Evolutionary conservation across 2,329 filamentous ascomycete species (phyloP).

Genomic region (Penicillium griseofulvum): DNA sequence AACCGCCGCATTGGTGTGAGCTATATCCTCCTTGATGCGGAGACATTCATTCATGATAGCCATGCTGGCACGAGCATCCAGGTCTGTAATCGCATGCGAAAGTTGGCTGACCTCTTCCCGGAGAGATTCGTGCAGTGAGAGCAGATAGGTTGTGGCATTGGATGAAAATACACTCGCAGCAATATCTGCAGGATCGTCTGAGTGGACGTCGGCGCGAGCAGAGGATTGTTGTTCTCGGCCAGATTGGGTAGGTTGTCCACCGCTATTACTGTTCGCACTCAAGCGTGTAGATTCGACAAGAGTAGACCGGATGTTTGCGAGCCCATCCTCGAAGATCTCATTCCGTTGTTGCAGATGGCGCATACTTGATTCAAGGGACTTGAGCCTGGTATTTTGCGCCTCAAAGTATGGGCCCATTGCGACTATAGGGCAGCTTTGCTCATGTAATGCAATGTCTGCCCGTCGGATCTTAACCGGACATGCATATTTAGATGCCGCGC

Average conservation of each 20-base stretch:
- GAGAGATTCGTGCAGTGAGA: slow-evolving; percentile 60
- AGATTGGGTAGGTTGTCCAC: slow-evolving; percentile 11
- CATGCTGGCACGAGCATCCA: slow-evolving; percentile 62
- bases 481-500: slow-evolving; percentile 44
- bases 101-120: slow-evolving; percentile 59
- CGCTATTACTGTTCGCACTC: not conserved
- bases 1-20: slow-evolving; percentile 60
- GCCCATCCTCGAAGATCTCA: slow-evolving; percentile 47
- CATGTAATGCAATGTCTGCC: slow-evolving; percentile 43
- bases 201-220: slow-evolving; percentile 3
- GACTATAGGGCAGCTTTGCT: slow-evolving; percentile 52
- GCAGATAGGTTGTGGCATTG: slow-evolving; percentile 55
- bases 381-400: slow-evolving; percentile 43
- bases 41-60: slow-evolving; percentile 62
- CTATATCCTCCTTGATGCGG: slow-evolving; percentile 60
- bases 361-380: slow-evolving; percentile 46
- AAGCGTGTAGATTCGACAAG: slow-evolving; percentile 33
- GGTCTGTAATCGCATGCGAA: slow-evolving; percentile 54
- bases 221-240: slow-evolving; percentile 13
- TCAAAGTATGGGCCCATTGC: slow-evolving; percentile 47
- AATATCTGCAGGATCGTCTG: slow-evolving; percentile 17
- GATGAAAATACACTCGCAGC: slow-evolving; percentile 33
- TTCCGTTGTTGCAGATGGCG: slow-evolving; percentile 47
- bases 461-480: slow-evolving; percentile 41
- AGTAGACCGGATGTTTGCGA: slow-evolving; percentile 43